Evolutionary conservation across 73 alveolate species (phyloP).

Genomic region (Symbiodinium natans): DNA sequence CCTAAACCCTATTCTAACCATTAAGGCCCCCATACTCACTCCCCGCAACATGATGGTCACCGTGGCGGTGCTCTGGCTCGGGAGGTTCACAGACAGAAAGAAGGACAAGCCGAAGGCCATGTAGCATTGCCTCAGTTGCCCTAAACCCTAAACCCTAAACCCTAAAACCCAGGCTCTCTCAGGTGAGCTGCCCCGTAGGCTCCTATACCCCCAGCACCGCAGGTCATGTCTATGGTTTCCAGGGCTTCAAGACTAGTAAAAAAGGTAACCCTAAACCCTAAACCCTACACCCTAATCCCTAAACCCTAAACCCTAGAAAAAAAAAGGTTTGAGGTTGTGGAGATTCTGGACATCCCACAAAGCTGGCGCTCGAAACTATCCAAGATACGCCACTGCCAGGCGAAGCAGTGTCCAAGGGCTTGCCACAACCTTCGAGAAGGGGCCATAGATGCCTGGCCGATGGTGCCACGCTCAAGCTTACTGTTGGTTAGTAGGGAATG

Average conservation of each 20-base stretch:
- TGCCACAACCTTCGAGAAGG: slow-evolving; percentile 26
- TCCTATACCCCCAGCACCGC: too few relatives aligned
- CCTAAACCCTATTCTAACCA: too few relatives aligned
- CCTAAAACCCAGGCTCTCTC: too few relatives aligned
- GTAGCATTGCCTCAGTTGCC: neutral
- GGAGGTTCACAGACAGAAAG: slow-evolving; percentile 41
- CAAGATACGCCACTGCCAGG: slow-evolving; percentile 51
- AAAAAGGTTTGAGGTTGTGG: too few relatives aligned
- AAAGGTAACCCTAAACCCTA: too few relatives aligned
- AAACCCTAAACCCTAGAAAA: neutral
- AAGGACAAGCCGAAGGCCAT: neutral
- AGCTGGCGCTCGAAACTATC: neutral
- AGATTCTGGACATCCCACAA: too few relatives aligned
- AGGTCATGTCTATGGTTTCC: too few relatives aligned
- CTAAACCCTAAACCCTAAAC: too few relatives aligned
- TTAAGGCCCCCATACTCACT: neutral
- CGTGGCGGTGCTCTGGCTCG: slow-evolving; percentile 69
- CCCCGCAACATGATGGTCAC: slow-evolving; percentile 66
- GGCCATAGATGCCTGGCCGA: slow-evolving; percentile 39
- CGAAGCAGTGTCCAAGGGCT: slow-evolving; percentile 44
- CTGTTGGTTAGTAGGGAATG: neutral
- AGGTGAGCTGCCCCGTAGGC: too few relatives aligned
- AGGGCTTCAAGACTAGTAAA: too few relatives aligned
- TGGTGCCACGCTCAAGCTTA: neutral
- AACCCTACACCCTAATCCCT: neutral